Base-by-base conservation (phyloP, 2,329 filamentous ascomycete genomes). In the Colletotrichum higginsianum region DNA sequence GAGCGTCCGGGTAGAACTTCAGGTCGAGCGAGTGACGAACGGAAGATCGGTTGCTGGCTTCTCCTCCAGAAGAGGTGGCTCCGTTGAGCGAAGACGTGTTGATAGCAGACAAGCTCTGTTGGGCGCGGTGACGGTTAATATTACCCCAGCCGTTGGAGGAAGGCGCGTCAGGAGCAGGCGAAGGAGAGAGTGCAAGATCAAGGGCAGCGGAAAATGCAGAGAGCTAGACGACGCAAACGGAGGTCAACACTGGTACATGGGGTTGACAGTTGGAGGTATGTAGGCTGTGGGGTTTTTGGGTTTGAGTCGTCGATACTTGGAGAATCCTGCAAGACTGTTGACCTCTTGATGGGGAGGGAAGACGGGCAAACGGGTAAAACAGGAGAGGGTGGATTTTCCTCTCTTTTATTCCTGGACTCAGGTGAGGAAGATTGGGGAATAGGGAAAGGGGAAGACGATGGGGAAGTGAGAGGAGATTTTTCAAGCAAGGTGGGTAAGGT, bases 131-230 rank as follows among this genome's bases (percentile, higher is more conserved):
- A 79, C 90, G 92, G 79, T 87, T 88, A 80, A 92, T 88, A 76
- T 86, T 86, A 76, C 87, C 88, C 87, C 91, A 94, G 75, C 87
- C 86, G 83, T 86, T 84, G 63, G 78, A 76, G 50, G 80, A 77
- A 49, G 80, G 73, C 60, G 80, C 78, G 74, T 94, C 91, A 70
- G 90, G 87, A 74, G 88, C 90, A 57, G 91, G 89, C 71, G 89
- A 91, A 73, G 91, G 90, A 61, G 91, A 90, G 72, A 91, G 87
- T 68, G 94, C 93, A 80, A 97, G 88, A 82, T 97, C 94, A 78
- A 95, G 87, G 64, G 94, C 92, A 79, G 93, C 91, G 76, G 93
- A 94, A 73, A 94, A 95, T 66, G 93, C 90, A 80, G 94, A 95
- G 73, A 96, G 86, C 91, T 96, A 84, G 80, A 83, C 80, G 73